Base-by-base conservation (phyloP, 352 stramenopile genomes). In the Phytophthora pluvialis region DNA sequence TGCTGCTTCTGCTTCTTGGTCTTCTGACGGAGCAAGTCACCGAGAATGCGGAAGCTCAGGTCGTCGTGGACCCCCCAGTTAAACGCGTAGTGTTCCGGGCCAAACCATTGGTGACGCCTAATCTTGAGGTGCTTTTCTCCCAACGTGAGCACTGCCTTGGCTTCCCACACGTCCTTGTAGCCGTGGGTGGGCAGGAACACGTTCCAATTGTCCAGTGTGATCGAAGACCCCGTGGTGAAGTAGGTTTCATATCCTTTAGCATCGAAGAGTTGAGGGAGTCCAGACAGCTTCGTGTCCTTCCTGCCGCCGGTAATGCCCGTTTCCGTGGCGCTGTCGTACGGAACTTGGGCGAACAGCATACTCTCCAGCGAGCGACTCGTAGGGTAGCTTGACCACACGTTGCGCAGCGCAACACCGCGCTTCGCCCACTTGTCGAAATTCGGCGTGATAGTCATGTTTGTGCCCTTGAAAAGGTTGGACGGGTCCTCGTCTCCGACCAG, bases 281-380 rank as follows among this genome's bases (percentile, higher is more conserved):
- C 81, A 13, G 74, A 63, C 5, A 90, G 60, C 15, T 64, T 50
- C 2, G 74, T 73, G 11, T 76, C 67, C 1, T 26, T 63, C 11
- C 65, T 67, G 3, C 81, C 78, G 5, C 46, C 55, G 2, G 70
- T 79, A 10, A 77, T 88, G 0, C 75, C 78, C 4, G 77, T 82
- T 26, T 72, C 50, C 0, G 72, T 80, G 3, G 67, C 48, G 44
- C 70, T 85, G 40, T 90, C 81, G 51, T 86, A 85, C 8, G 78
- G 76, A 25, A 88, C 47, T 43, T 88, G 81, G 0, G 70, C 81
- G 49, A 88, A 90, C 4, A 90, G 16, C 21, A 88, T 78, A 46
- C 70, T 71, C 60, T 86, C 78, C 3, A 90, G 56, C 4, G 81
- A 84, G 9, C 81, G 77, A 52, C 81, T 90, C 16, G 81, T 90